These are phyloP conservation scores for Xylaria arbuscula DNA, from an alignment of 2,329 filamentous ascomycete species.

Conservation along the genomic window DNA sequence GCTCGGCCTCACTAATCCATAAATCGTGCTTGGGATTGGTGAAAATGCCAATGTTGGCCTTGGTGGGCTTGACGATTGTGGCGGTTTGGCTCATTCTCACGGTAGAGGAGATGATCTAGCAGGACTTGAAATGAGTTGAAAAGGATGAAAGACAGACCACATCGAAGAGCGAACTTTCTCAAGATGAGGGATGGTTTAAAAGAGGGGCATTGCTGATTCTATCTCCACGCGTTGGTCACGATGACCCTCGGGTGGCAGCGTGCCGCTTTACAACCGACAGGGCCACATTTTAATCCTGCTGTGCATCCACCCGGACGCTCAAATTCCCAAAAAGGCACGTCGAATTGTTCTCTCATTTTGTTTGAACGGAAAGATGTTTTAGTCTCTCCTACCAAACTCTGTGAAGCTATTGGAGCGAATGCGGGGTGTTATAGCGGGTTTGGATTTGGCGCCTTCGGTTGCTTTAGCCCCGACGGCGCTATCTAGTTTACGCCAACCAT, in stretches of 20 bases:
- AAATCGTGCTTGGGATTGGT: slow-evolving; percentile 93
- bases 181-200: slow-evolving; percentile 38
- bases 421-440: slow-evolving; percentile 35
- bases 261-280: slow-evolving; percentile 12
- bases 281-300: slow-evolving; percentile 18
- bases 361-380: slow-evolving; percentile 23
- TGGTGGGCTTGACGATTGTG: slow-evolving; percentile 63
- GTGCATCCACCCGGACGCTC: slow-evolving; percentile 23
- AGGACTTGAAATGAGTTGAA: slow-evolving; percentile 30
- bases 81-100: slow-evolving; percentile 47
- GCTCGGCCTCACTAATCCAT: slow-evolving; percentile 84
- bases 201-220: slow-evolving; percentile 42
- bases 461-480: slow-evolving; percentile 38
- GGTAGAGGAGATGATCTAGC: slow-evolving; percentile 3
- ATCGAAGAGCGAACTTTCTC: slow-evolving; percentile 33
- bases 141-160: slow-evolving; percentile 10
- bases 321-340: slow-evolving; percentile 20
- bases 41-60: slow-evolving; percentile 94
- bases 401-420: slow-evolving; percentile 35
- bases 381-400: slow-evolving; percentile 26
- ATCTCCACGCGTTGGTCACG: slow-evolving; percentile 39
- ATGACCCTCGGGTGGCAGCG: slow-evolving; percentile 32
- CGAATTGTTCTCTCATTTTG: slow-evolving; percentile 14
- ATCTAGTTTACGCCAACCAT: slow-evolving; percentile 17
- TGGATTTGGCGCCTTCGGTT: slow-evolving; percentile 35